Conservation (phyloP, 192 early-diverging fungal genomes). For the Coemansia sp. region DNA sequence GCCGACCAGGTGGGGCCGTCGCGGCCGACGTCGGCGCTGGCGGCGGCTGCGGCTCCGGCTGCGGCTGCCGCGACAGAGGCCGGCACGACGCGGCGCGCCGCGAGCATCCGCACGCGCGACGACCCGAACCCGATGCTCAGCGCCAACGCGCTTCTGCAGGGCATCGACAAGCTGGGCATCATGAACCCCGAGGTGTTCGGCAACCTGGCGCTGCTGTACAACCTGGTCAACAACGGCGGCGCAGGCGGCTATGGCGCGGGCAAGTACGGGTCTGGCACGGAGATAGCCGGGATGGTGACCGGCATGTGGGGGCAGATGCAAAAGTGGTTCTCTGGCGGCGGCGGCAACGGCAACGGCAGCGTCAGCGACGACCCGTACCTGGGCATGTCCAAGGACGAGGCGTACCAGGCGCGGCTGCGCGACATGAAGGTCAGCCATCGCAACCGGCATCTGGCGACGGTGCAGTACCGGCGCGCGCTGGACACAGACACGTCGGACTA, state of each 20-base stretch:
- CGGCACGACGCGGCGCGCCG: not conserved
- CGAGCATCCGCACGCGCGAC: slow-evolving; percentile 12
- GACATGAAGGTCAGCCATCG: slow-evolving; percentile 46
- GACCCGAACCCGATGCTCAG: slow-evolving; percentile 39
- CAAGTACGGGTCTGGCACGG: not conserved
- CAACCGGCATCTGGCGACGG: slow-evolving; percentile 55
- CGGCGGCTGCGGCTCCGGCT: slow-evolving; percentile 7
- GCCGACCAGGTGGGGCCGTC: slow-evolving; percentile 5
- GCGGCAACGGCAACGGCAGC: slow-evolving; percentile 2
- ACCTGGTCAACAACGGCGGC: slow-evolving; percentile 16
- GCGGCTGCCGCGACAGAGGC: not conserved
- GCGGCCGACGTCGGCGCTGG: not conserved
- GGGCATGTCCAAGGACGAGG: slow-evolving; percentile 48
- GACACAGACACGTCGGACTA: slow-evolving; percentile 58
- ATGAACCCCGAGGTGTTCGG: slow-evolving; percentile 36
- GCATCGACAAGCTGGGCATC: slow-evolving; percentile 30
- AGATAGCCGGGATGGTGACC: slow-evolving; percentile 12
- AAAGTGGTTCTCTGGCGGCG: slow-evolving; percentile 16
- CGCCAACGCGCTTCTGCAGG: slow-evolving; percentile 35
- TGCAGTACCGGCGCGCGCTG: slow-evolving; percentile 55
- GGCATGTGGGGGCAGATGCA: slow-evolving; percentile 35
- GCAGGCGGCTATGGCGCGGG: slow-evolving; percentile 1
- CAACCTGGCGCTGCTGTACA: slow-evolving; percentile 35
- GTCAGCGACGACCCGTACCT: slow-evolving; percentile 33
- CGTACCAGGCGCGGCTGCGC: slow-evolving; percentile 49